A percentile compares a stretch with the other conserved stretches of the same genome.
Evolutionary conservation across 2,329 filamentous ascomycete genomes (phyloP).

Genomic region (Cryphonectria carpinicola): DNA sequence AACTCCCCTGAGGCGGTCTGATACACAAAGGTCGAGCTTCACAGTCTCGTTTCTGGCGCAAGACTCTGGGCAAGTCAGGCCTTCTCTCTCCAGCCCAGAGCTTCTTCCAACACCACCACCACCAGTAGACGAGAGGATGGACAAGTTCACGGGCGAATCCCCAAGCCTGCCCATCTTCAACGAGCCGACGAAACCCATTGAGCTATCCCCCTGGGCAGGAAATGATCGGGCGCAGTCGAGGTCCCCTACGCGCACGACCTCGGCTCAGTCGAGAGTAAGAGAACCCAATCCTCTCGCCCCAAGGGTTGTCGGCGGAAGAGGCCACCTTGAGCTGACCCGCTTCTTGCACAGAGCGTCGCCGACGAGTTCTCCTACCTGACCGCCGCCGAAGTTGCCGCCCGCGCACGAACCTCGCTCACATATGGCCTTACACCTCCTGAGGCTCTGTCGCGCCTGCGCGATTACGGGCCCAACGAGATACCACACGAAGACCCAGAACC

Average conservation of each 20-base stretch:
- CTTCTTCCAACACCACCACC: neutral
- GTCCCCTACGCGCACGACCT: constrained; percentile 50
- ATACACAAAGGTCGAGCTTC: neutral
- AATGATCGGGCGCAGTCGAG: constrained; percentile 40
- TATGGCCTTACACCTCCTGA: constrained; percentile 81
- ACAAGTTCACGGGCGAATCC: constrained; percentile 28
- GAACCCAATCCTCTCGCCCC: constrained; percentile 14
- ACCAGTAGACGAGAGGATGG: constrained; percentile 19
- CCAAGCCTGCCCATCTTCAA: constrained; percentile 28
- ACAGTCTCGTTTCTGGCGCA: neutral
- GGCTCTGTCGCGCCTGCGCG: constrained; percentile 76
- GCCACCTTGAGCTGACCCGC: constrained; percentile 12
- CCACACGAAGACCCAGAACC: constrained; percentile 93
- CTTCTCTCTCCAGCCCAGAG: neutral
- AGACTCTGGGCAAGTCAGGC: neutral
- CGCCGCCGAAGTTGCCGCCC: constrained; percentile 76
- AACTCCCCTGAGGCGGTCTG: neutral
- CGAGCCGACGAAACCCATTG: constrained; percentile 25
- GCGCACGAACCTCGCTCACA: constrained; percentile 79
- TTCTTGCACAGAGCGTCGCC: constrained; percentile 51
- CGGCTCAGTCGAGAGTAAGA: constrained; percentile 59
- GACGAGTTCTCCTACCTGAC: constrained; percentile 70
- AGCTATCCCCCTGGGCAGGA: constrained; percentile 33
- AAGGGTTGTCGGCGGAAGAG: neutral
- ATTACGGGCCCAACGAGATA: constrained; percentile 90